Evolutionary conservation across 2,329 filamentous ascomycete genomes (phyloP).

Genomic region (Fusarium nelsonii): DNA sequence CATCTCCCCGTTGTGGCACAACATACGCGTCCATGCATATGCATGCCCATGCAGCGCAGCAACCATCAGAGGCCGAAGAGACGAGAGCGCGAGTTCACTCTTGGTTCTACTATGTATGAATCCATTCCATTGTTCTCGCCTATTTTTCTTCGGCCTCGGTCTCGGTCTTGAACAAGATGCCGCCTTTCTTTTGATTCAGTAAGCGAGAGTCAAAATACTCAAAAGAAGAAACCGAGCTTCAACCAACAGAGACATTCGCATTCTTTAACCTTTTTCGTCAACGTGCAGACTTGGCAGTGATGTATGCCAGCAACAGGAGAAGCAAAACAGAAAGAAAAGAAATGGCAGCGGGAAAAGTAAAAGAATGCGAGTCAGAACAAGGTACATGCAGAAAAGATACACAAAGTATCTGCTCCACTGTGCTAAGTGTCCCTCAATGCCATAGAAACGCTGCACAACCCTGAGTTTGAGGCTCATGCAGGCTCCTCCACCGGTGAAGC

Average conservation of each 20-base stretch:
- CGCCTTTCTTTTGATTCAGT: background rate
- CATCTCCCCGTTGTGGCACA: conserved; percentile 33
- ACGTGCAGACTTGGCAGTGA: background rate
- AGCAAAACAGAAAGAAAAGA: background rate
- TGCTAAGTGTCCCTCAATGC: background rate
- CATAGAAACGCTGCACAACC: conserved; percentile 8
- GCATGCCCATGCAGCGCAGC: background rate
- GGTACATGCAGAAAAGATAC: background rate
- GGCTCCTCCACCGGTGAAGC: conserved; percentile 30
- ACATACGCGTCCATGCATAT: background rate
- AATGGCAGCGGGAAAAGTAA: background rate
- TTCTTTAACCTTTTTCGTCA: background rate
- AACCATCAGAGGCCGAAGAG: conserved; percentile 22
- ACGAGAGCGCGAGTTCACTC: conserved; percentile 22
- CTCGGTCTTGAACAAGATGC: background rate
- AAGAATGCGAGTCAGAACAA: background rate
- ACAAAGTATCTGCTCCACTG: background rate
- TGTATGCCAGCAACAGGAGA: background rate
- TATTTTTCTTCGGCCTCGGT: conserved; percentile 9
- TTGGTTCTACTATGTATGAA: background rate
- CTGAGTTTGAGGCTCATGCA: conserved; percentile 38
- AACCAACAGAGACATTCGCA: background rate
- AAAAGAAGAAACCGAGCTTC: background rate
- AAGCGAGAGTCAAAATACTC: background rate
- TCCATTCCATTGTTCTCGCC: conserved; percentile 7